Conservation (phyloP, 225 moss, liverwort and hornwort genomes). For the Lunularia cruciata region DNA sequence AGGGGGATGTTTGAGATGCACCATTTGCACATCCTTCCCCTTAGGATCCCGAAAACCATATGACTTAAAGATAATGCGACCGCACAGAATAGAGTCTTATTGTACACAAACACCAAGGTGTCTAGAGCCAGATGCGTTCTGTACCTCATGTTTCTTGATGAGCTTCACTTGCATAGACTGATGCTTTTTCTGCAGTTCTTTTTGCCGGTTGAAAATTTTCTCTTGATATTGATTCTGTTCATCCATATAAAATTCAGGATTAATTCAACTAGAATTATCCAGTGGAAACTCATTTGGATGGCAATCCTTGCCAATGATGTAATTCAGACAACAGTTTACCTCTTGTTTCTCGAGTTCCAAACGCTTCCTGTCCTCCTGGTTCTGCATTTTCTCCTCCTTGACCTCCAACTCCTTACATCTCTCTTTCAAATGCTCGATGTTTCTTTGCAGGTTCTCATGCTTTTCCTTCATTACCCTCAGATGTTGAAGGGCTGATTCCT, state of each 20-base stretch:
- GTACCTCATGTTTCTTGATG: slow-evolving; percentile 74
- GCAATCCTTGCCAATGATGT: too few relatives aligned
- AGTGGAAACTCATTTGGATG: too few relatives aligned
- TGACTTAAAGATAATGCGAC: too few relatives aligned
- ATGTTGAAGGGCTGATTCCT: slow-evolving; percentile 49
- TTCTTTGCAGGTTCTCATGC: slow-evolving; percentile 40
- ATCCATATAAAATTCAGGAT: background rate
- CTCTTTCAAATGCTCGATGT: slow-evolving; percentile 44
- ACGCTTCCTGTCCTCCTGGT: slow-evolving; percentile 50
- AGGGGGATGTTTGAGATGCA: too few relatives aligned
- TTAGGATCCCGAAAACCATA: too few relatives aligned
- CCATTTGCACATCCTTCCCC: too few relatives aligned
- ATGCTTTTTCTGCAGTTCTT: slow-evolving; percentile 56
- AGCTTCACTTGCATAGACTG: slow-evolving; percentile 61
- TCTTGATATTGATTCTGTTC: slow-evolving; percentile 54
- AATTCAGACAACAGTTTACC: slow-evolving; percentile 19
- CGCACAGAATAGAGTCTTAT: too few relatives aligned
- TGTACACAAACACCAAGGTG: too few relatives aligned
- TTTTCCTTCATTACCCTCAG: slow-evolving; percentile 45
- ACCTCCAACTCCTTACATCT: slow-evolving; percentile 48
- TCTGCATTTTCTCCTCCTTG: slow-evolving; percentile 48
- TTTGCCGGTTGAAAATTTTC: slow-evolving; percentile 48
- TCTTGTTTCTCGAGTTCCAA: slow-evolving; percentile 46
- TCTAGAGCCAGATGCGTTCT: background rate
- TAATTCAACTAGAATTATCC: too few relatives aligned